Evolutionary conservation across 345 rosid species (phyloP), one percentile per base, ranked within the genome.

Genomic region (Rhizophora mangle): DNA sequence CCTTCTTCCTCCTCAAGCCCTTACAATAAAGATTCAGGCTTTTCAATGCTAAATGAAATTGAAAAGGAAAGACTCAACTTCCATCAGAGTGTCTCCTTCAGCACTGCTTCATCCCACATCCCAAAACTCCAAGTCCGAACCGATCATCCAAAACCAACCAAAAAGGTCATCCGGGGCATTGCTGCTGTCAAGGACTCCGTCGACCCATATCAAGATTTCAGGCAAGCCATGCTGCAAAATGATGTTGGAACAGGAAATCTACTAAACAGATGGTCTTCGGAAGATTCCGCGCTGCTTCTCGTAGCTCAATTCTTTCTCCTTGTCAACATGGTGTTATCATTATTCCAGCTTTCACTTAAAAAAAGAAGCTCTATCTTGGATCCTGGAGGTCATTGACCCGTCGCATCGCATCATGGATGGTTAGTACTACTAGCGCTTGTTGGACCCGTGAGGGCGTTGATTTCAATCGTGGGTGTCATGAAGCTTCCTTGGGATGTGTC

Each of bases 251-350:
- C 78, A 80, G 53, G 82, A 79, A 34, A 72, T 85, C 54, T 73
- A 62, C 71, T 64, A 84, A 0, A 61, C 74, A 26, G 67, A 74
- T 31, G 85, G 83, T 34, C 84, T 85, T 13, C 74, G 68, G 58
- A 80, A 81, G 74, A 89, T 88, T 55, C 85, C 82, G 30, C 80
- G 73, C 13, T 82, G 89, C 63, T 81, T 84, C 79, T 62, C 84
- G 70, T 67, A 74, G 62, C 80, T 81, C 37, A 88, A 84, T 63
- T 77, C 86, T 82, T 65, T 80, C 87, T 31, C 79, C 80, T 0
- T 53, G 68, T 65, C 79, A 88, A 60, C 89, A 72, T 24, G 64
- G 58, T 5, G 74, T 76, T 21, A 87, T 87, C 34, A 51, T 82
- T 58, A 24, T 24, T 24, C 75, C 61, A 60, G 92, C 80, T 47